A percentile compares a stretch with the other conserved stretches of the same genome.
Evolutionary conservation across 495 filamentous ascomycete genomes (phyloP).

Genomic region (Aspergillus heteromorphus): DNA sequence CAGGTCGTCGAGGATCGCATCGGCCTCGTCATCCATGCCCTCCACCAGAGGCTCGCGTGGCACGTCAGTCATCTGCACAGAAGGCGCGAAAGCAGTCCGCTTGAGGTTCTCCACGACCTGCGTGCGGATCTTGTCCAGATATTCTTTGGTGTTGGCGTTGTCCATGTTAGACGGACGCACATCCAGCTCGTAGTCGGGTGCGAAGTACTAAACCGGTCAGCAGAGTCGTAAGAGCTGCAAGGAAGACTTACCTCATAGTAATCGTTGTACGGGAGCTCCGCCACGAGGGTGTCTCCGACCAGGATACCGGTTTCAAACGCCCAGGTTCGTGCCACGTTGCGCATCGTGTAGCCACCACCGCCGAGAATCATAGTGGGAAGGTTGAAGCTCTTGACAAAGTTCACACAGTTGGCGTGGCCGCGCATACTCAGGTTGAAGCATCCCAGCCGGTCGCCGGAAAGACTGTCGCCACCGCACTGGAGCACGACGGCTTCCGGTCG

Average conservation of each 20-base stretch:
- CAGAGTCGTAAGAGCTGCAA: not conserved
- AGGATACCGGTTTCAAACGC: constrained; percentile 92
- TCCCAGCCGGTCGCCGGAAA: constrained; percentile 90
- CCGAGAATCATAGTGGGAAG: constrained; percentile 88
- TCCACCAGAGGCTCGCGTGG: constrained; percentile 64
- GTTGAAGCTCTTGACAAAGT: constrained; percentile 88
- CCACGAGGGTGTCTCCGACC: constrained; percentile 71
- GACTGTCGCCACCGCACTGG: constrained; percentile 92
- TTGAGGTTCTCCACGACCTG: constrained; percentile 90
- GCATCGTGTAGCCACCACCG: constrained; percentile 97
- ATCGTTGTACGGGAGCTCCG: constrained; percentile 91
- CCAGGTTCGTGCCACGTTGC: constrained; percentile 96
- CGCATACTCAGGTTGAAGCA: constrained; percentile 99
- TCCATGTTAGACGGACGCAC: constrained; percentile 98
- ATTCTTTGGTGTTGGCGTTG: constrained; percentile 91
- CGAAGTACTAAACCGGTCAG: constrained; percentile 71
- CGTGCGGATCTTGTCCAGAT: constrained; percentile 90
- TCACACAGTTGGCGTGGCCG: constrained; percentile 96
- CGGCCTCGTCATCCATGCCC: constrained; percentile 74
- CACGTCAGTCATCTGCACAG: constrained; percentile 93
- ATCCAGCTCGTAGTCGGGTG: constrained; percentile 91
- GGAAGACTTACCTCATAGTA: constrained; percentile 79
- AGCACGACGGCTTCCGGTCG: constrained; percentile 90
- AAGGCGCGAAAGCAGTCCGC: constrained; percentile 81
- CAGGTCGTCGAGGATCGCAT: constrained; percentile 80